Percentiles rank a stretch among this genome's conserved stretches.
Conservation (phyloP, 441 rosid genomes). For the Eutrema salsugineum region DNA sequence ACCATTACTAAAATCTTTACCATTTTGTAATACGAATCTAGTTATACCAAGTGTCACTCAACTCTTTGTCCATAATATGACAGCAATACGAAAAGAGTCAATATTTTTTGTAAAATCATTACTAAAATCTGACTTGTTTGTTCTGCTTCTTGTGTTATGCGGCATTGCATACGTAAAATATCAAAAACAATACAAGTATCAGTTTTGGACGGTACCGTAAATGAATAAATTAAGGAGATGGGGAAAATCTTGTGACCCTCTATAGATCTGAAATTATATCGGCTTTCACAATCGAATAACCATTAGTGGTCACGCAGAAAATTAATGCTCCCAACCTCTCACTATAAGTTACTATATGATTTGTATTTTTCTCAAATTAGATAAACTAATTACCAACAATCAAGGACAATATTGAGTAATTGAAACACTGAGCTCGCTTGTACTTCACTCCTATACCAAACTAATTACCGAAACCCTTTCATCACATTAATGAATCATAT, state of each 20-base stretch:
- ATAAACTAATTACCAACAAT: not conserved
- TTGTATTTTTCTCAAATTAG: not conserved
- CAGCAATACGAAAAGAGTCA: not conserved
- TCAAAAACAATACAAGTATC: not conserved
- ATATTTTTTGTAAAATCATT: too few species aligned
- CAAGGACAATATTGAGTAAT: not conserved
- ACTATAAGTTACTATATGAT: not conserved
- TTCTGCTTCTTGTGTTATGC: constrained; percentile 6
- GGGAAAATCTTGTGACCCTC: constrained; percentile 15
- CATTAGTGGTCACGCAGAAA: constrained; percentile 15
- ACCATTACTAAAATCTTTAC: not conserved
- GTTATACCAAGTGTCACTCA: constrained; percentile 13
- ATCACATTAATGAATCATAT: not conserved
- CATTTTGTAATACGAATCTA: not conserved
- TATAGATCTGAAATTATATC: not conserved
- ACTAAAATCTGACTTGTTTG: too few species aligned
- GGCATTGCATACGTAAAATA: not conserved
- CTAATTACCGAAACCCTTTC: not conserved
- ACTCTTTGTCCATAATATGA: not conserved
- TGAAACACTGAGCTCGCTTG: constrained; percentile 9
- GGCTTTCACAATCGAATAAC: not conserved
- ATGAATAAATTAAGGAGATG: constrained; percentile 1
- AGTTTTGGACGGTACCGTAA: not conserved
- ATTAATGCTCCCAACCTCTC: constrained; percentile 24
- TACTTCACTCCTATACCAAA: constrained; percentile 33